Conservation (phyloP, 2,329 filamentous ascomycete species). For the Trichoderma polysporum region DNA sequence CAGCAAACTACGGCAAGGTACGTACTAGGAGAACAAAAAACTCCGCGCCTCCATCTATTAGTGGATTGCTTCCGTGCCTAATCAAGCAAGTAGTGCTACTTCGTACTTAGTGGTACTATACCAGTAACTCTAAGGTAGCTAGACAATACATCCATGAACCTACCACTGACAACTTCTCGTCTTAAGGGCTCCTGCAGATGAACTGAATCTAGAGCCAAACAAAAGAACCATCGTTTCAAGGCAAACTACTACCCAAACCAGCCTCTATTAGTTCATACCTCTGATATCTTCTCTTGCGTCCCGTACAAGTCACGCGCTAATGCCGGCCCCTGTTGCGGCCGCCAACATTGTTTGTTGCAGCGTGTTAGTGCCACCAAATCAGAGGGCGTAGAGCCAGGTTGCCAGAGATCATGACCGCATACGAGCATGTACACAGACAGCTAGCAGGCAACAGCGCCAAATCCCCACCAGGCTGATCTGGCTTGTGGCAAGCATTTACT, state of each 20-base stretch:
- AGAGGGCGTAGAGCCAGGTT: background rate
- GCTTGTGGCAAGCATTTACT: background rate
- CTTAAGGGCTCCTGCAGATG: too few relatives aligned
- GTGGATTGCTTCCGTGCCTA: too few relatives aligned
- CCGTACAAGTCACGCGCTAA: background rate
- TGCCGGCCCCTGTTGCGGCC: background rate
- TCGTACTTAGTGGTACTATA: too few relatives aligned
- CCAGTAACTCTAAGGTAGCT: too few relatives aligned
- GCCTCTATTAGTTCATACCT: background rate
- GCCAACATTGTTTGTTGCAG: background rate
- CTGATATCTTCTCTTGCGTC: background rate
- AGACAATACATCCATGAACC: too few relatives aligned
- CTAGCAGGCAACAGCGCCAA: slow-evolving; percentile 1
- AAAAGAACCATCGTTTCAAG: background rate
- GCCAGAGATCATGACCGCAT: background rate
- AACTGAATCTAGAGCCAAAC: too few relatives aligned
- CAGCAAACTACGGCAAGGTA: too few relatives aligned
- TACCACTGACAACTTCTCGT: too few relatives aligned
- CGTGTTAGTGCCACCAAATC: background rate
- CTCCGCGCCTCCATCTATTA: too few relatives aligned
- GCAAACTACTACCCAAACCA: background rate
- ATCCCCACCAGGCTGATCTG: background rate
- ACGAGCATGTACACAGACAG: background rate
- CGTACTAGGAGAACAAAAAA: too few relatives aligned
- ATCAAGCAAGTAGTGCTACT: too few relatives aligned